Base-by-base conservation (phyloP, 2,329 filamentous ascomycete species). In the Thermochaetoides dissita region DNA sequence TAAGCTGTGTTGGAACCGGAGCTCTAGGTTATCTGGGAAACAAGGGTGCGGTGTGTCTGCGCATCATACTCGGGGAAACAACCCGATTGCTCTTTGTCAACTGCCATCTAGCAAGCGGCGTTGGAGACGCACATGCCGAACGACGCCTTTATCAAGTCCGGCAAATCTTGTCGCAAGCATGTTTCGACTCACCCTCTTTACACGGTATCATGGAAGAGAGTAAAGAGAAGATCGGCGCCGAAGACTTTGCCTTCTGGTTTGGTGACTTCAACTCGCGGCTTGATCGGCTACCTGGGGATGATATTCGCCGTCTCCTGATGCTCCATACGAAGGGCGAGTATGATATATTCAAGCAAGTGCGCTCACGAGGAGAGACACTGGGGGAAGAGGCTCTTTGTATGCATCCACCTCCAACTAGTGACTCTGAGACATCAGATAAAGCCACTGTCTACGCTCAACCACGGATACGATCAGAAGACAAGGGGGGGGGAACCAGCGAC, bases 211-310 rank as follows among this genome's bases (percentile, higher is more conserved):
- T 74, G 2, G 69, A 78, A 33, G 76, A 79, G n/a, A 75, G 80
- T 17, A 65, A 70, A 1, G 77, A 83, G 40, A 74, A 68, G 32
- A 80, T 98, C 49, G 88, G 85, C 1, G 84, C 93, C 34, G 89
- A 94, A 50, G 91, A 98, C 56, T 87, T 95, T 62, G 78, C 80
- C 0, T 95, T 98, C 55, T 96, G 89, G 86, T 84, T 94, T 55
- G 91, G 91, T 6, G 91, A 98, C 59, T 69, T 98, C 35, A 98
- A 98, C 58, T 98, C 95, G 57, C 77, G 91, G 30, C 70, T 98
- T 1, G 85, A 93, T 39, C 84, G 81, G 36, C 74, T 96, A 38
- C 84, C 89, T 0, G 88, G 87, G 1, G 83, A 91, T 33, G 91
- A 98, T 57, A 91, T 98, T 37, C 75, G 89, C 30, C 76, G 83